A percentile compares a stretch with the other conserved stretches of the same genome.
Evolutionary conservation across 305 asterid species (phyloP).

Genomic region (Fraxinus xanthoxyloides): DNA sequence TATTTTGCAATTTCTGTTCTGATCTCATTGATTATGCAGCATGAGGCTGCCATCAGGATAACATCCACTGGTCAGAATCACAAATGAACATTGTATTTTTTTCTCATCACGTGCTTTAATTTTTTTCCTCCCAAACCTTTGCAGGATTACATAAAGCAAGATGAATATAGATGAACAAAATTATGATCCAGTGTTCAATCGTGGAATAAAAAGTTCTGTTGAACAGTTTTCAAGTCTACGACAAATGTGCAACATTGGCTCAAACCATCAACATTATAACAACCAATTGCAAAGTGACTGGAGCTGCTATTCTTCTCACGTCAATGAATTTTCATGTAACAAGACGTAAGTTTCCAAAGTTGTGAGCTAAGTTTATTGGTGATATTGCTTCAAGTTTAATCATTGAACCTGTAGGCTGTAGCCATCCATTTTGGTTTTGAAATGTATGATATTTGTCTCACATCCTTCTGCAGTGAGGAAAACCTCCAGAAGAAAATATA

Average conservation of each 20-base stretch:
- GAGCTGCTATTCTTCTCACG: not conserved
- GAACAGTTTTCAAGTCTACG: not conserved
- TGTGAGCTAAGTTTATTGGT: not conserved
- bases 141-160: not conserved
- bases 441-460: not conserved
- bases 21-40: not conserved
- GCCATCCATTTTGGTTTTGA: not conserved
- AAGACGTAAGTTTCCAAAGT: slow-evolving; percentile 9
- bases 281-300: not conserved
- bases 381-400: slow-evolving; percentile 15
- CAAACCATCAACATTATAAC: slow-evolving; percentile 15
- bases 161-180: not conserved
- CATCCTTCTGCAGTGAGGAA: slow-evolving; percentile 27
- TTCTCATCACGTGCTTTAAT: not conserved
- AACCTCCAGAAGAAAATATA: not conserved
- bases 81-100: not conserved
- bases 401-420: not conserved
- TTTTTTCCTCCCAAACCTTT: not conserved
- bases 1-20: not conserved
- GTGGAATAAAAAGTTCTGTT: not conserved
- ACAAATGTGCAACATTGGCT: not conserved
- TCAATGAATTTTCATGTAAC: slow-evolving; percentile 5
- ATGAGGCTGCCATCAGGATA: not conserved
- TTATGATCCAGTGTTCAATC: not conserved
- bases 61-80: not conserved